Conservation (phyloP, 2,329 filamentous ascomycete species). For the Thermomyces lanuginosus region DNA sequence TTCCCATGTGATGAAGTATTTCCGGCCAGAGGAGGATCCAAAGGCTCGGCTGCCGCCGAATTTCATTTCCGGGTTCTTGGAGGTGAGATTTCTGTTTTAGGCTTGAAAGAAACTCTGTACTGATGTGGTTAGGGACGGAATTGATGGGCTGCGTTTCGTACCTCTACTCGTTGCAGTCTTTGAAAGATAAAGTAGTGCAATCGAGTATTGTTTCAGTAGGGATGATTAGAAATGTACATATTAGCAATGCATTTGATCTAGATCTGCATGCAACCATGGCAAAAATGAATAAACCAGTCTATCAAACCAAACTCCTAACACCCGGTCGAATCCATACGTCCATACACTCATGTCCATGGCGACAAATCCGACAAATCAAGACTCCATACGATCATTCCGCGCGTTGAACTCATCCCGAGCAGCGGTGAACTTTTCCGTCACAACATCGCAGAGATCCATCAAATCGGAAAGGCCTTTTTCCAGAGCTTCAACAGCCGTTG, state of each 20-base stretch:
- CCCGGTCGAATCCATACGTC: too few species aligned
- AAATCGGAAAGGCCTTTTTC: slow-evolving; percentile 81
- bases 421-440: slow-evolving; percentile 71
- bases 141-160: too few species aligned
- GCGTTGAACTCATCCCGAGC: slow-evolving; percentile 47
- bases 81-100: slow-evolving; percentile 43
- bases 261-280: too few species aligned
- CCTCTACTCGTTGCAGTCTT: too few species aligned
- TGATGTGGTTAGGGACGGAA: slow-evolving; percentile 12
- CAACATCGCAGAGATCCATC: slow-evolving; percentile 81
- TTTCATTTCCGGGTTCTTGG: slow-evolving; percentile 89
- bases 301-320: too few species aligned
- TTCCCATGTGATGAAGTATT: slow-evolving; percentile 91
- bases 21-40: slow-evolving; percentile 70
- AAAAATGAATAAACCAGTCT: too few species aligned
- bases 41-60: slow-evolving; percentile 61
- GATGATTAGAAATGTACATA: too few species aligned
- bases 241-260: too few species aligned
- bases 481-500: slow-evolving; percentile 66
- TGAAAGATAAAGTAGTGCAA: too few species aligned
- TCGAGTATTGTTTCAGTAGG: too few species aligned
- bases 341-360: background rate
- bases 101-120: background rate
- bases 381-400: slow-evolving; percentile 19
- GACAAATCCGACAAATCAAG: slow-evolving; percentile 7